A percentile compares a stretch with the other conserved stretches of the same genome.
phyloP scores from a whole-genome alignment of 768 basidiomycete species.

The Mycena vulgaris region DNA sequence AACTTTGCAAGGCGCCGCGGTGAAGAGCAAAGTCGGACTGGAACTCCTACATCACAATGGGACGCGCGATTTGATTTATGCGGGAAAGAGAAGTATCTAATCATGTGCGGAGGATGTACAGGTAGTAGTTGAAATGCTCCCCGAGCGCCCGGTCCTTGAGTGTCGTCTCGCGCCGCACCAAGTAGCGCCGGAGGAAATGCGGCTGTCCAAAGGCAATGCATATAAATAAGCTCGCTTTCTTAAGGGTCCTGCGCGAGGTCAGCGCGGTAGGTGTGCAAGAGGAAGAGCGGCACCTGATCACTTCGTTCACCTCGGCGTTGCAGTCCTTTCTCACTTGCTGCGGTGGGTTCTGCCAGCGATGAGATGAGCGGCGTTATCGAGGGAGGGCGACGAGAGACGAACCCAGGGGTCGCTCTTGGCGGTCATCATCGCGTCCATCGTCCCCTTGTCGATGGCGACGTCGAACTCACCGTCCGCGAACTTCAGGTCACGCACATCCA shows the following conservation, averaged over 20 bases:
- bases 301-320: constrained; percentile 83
- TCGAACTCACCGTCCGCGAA: constrained; percentile 79
- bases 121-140: constrained; percentile 51
- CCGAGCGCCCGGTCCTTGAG: constrained; percentile 81
- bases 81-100: too few relatives aligned
- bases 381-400: constrained; percentile 35
- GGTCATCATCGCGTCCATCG: constrained; percentile 94
- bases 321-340: constrained; percentile 79
- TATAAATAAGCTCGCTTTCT: constrained; percentile 73
- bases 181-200: constrained; percentile 83
- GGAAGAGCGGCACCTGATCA: constrained; percentile 62
- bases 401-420: constrained; percentile 89
- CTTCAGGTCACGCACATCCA: constrained; percentile 82
- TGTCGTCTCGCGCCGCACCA: constrained; percentile 66
- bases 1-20: too few relatives aligned
- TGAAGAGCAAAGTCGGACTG: too few relatives aligned
- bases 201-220: constrained; percentile 93
- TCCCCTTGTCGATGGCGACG: constrained; percentile 91
- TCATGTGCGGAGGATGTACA: not conserved
- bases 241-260: constrained; percentile 77
- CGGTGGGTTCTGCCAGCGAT: constrained; percentile 78
- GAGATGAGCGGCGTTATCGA: constrained; percentile 5
- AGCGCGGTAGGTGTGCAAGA: too few relatives aligned
- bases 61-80: too few relatives aligned
- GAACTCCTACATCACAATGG: too few relatives aligned